Evolutionary conservation across 2,329 filamentous ascomycete species (phyloP), one percentile per base, ranked within the genome.

Genomic region (Bimuria novae-zelandiae): DNA sequence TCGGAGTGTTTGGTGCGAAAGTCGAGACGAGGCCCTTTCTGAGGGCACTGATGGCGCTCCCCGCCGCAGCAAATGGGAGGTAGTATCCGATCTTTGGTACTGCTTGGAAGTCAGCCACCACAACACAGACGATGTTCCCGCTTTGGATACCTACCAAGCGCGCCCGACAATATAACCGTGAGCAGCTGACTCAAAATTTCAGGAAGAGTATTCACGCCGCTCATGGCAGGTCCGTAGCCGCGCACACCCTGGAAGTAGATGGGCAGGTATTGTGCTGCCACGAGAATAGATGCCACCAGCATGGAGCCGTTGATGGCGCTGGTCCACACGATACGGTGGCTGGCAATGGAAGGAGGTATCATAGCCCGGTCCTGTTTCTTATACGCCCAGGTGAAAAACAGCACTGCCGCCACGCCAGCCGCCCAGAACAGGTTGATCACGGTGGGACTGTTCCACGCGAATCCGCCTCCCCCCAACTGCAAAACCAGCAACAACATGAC

Each of bases 1-100:
- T 55, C 17, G 54, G 54, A 7, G 65, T 69, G 46, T 62, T 32
- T n/a, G 63, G 55, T 11, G 56, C 59, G 44, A 75, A 71, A 8
- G 73, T 76, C 1, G 69, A 58, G 11, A 77, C 60, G 7, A 77
- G 56, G 7, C 74, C 75, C 7, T 68, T 64, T n/a, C 73, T 73
- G 40, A 76, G 67, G 7, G 72, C 49, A 52, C 69, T 68, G n/a
- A 76, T 36, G 0, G 52, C 55, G 14, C 53, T 55, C 3, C 70
- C 63, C 1, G 53, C 45, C 3, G 74, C 29, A 7, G 62, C 51
- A 37, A 47, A 59, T 14, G 57, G 57, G 7, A 55, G 49, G 35
- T 60, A 60, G 33, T 56, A 60, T 3, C 57, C 57, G n/a, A 56
- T 63, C 11, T 51, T 52, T 44, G 16, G 48, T 40, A 11, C 68